These are phyloP conservation scores for Oropetium thomaeum DNA, from an alignment of 176 grass and related monocot species.

Conservation along the genomic window DNA sequence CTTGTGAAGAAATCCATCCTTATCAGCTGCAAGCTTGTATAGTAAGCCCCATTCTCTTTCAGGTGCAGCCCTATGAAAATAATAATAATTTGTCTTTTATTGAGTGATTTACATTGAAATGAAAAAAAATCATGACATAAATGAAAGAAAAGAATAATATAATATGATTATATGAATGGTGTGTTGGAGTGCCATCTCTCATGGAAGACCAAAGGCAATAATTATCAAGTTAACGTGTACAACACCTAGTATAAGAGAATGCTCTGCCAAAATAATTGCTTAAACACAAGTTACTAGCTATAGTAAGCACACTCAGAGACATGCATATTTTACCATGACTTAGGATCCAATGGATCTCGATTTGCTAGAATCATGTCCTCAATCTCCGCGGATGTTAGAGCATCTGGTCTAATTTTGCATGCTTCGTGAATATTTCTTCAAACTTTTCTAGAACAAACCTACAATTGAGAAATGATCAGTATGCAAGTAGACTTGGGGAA, in stretches of 20 bases:
- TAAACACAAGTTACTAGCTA: no score
- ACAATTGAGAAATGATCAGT: not conserved
- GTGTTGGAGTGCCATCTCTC: no score
- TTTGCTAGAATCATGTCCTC: slow-evolving; percentile 62
- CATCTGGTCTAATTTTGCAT: slow-evolving; percentile 60
- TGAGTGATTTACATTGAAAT: not conserved
- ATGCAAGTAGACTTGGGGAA: not conserved
- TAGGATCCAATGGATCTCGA: slow-evolving; percentile 46
- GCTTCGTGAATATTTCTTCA: slow-evolving; percentile 72
- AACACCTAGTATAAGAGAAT: not conserved
- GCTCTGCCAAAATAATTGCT: no score
- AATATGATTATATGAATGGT: not conserved
- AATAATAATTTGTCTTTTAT: not conserved
- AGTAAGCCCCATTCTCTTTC: slow-evolving; percentile 44
- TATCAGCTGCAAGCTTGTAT: slow-evolving; percentile 47
- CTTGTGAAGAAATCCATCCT: slow-evolving; percentile 62
- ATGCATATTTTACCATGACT: slow-evolving; percentile 41
- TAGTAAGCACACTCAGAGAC: not conserved
- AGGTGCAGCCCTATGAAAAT: slow-evolving; percentile 20
- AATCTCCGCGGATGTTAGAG: slow-evolving; percentile 47
- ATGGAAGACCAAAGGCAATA: not conserved
- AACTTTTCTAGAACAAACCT: slow-evolving; percentile 83
- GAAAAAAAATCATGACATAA: not conserved
- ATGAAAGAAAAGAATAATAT: not conserved
- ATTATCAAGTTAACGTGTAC: not conserved